Evolutionary conservation across 2,329 filamentous ascomycete species (phyloP), one percentile per base, ranked within the genome.

Genomic region (Paracorniculantispora psalliotae): DNA sequence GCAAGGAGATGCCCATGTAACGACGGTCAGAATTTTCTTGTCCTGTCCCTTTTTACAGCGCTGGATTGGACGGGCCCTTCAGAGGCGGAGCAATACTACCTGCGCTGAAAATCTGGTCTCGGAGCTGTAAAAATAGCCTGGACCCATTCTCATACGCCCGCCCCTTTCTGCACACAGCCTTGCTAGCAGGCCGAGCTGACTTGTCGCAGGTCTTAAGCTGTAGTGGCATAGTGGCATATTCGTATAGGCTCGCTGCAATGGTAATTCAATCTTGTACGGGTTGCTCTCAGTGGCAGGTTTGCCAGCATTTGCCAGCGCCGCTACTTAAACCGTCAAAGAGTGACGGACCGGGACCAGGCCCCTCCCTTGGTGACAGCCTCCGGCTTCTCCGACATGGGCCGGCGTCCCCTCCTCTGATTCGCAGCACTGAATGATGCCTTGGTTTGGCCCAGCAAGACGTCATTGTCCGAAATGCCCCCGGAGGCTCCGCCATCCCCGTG

Each of bases 321-420:
- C n/a, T n/a, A n/a, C n/a, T n/a, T n/a, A n/a, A n/a, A n/a, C n/a
- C n/a, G n/a, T n/a, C n/a, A n/a, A n/a, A n/a, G n/a, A n/a, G n/a
- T n/a, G n/a, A n/a, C n/a, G n/a, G n/a, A n/a, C n/a, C n/a, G n/a
- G n/a, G n/a, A n/a, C n/a, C n/a, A n/a, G n/a, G 10, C 10, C 39
- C 25, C 25, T 8, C 17, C 30, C 26, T 21, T 19, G 25, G 19
- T 19, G 26, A 23, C 26, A 23, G 12, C 8, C 26, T 37, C 52
- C 52, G 52, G 52, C 52, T 28, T 35, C 52, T 55, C 52, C 52
- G 52, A 25, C 51, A 17, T 37, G 12, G 28, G 19, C 30, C 30
- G 47, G 19, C 47, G n/a, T 19, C 19, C 41, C 39, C n/a, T 30
- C n/a, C 17, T 10, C 13, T 25, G 10, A 5, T 37, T 37, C 5